Evolutionary conservation across 1,284 basidiomycete species (phyloP).

Genomic region (Ustilago esculenta): DNA sequence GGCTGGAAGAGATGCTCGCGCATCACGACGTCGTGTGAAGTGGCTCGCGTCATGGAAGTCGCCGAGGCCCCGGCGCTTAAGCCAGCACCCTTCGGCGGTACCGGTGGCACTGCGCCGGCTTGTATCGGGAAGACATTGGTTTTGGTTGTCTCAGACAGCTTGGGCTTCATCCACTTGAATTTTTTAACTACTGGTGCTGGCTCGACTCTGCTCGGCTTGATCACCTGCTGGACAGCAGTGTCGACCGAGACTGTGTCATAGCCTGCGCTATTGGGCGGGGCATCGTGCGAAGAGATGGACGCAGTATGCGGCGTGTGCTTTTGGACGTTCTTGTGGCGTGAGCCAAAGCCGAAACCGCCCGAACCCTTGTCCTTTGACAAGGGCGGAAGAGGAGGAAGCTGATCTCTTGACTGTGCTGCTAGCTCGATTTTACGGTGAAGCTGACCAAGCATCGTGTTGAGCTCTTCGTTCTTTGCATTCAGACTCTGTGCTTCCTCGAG

Average conservation of each 20-base stretch:
- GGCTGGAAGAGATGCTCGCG: conserved; percentile 86
- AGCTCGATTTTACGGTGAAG: conserved; percentile 49
- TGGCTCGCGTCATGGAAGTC: conserved; percentile 30
- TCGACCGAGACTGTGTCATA: conserved; percentile 44
- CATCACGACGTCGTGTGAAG: conserved; percentile 47
- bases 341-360: conserved; percentile 49
- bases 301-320: conserved; percentile 36
- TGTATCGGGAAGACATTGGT: conserved; percentile 6
- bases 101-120: conserved; percentile 25
- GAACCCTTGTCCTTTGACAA: conserved; percentile 31
- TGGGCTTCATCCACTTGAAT: conserved; percentile 72
- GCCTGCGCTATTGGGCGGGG: conserved; percentile 31
- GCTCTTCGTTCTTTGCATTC: conserved; percentile 89
- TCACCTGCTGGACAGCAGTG: conserved; percentile 68
- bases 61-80: conserved; percentile 1
- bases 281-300: conserved; percentile 46
- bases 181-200: conserved; percentile 68
- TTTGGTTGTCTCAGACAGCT: conserved; percentile 50
- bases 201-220: conserved; percentile 68
- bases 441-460: conserved; percentile 83
- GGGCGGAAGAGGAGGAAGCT: conserved; percentile 26
- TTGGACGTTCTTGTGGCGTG: conserved; percentile 37
- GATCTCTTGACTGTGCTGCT: conserved; percentile 26
- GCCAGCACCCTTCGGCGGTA: conserved; percentile 30
- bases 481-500: conserved; percentile 89